A percentile compares a stretch with the other conserved stretches of the same genome.
Conservation (phyloP, 176 grass and related monocot genomes). For the Carex myosuroides region DNA sequence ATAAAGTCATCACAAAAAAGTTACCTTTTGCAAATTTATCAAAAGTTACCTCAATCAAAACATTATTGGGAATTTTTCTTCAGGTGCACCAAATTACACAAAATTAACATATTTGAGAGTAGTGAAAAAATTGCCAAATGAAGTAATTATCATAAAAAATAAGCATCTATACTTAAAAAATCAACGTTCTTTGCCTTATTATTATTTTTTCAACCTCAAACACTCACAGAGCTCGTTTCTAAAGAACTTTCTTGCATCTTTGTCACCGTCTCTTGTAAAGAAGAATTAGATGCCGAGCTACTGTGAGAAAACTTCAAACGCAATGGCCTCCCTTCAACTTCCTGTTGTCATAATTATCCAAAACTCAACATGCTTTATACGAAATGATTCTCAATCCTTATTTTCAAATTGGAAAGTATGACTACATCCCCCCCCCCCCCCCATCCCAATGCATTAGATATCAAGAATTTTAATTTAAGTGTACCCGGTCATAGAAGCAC, state of each 20-base stretch:
- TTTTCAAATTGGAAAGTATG: neutral
- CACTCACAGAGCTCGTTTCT: conserved; percentile 21
- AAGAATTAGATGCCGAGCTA: conserved; percentile 33
- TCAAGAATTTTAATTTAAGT: neutral
- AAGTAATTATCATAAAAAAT: neutral
- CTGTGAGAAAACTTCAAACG: conserved; percentile 50
- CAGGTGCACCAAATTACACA: neutral
- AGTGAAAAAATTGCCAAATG: neutral
- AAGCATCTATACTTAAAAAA: neutral
- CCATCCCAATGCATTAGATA: neutral
- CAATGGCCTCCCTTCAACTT: conserved; percentile 77
- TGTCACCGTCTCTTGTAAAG: conserved; percentile 16
- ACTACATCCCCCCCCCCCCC: neutral
- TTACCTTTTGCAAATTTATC: neutral
- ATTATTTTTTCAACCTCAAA: neutral
- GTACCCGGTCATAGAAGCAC: neutral
- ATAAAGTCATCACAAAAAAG: neutral
- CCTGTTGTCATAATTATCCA: conserved; percentile 30
- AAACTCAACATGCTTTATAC: neutral
- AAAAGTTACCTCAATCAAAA: neutral
- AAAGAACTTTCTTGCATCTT: conserved; percentile 38
- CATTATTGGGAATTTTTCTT: neutral
- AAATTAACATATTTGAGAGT: neutral
- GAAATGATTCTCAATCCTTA: neutral
- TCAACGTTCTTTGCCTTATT: neutral